phyloP scores from a whole-genome alignment of 2,329 filamentous ascomycete genomes.

The Ilyonectria destructans region DNA sequence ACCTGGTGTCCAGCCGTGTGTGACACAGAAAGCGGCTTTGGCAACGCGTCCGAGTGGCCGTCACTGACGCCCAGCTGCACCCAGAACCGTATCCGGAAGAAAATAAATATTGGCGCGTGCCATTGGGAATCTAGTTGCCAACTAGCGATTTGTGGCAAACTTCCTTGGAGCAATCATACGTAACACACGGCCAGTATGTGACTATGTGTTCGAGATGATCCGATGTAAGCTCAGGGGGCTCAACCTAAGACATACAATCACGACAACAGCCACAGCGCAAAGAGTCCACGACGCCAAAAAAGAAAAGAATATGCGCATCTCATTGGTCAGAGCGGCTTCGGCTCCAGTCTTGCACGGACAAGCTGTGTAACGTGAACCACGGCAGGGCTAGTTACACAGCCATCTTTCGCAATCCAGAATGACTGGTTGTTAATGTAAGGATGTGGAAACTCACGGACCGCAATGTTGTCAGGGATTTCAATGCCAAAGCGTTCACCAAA shows the following conservation, averaged over 20 bases:
- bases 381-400: neutral
- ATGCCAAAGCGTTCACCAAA: neutral
- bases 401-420: neutral
- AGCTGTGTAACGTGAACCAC: neutral
- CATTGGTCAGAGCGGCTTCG: neutral
- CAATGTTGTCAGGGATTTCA: neutral
- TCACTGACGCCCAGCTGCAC: neutral
- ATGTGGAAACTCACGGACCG: neutral
- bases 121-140: neutral
- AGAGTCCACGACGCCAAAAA: neutral
- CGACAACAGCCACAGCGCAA: neutral
- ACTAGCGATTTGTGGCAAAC: neutral
- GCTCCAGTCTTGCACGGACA: neutral
- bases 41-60: neutral
- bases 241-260: conserved; percentile 24
- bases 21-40: neutral
- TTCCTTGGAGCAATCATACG: neutral
- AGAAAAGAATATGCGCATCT: neutral
- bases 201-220: too few species aligned
- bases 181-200: too few species aligned
- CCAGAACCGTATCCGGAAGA: neutral
- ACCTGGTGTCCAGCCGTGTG: neutral
- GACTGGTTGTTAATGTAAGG: neutral
- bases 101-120: neutral
- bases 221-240: too few species aligned